Conservation (phyloP, 139 green algal genomes). For the Picocystis salinarum region DNA sequence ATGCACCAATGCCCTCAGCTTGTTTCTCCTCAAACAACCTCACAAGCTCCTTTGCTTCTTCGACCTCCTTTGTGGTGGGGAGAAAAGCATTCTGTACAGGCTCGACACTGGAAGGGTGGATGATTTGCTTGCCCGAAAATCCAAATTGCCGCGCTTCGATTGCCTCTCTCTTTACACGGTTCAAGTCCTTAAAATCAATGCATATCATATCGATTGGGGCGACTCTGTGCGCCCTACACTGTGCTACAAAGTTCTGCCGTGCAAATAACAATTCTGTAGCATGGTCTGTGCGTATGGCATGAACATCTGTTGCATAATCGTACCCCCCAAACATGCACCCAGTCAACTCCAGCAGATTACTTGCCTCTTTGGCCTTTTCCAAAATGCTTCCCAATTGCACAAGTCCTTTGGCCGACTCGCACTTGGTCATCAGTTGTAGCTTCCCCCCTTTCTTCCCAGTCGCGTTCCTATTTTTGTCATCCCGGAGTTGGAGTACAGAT, state of each 20-base stretch:
- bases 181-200: constrained; percentile 14
- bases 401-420: neutral
- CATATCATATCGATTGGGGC: constrained; percentile 23
- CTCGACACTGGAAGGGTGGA: constrained; percentile 9
- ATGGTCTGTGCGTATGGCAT: constrained; percentile 7
- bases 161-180: constrained; percentile 7
- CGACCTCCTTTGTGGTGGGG: constrained; percentile 7
- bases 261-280: constrained; percentile 7
- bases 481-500: constrained; percentile 17
- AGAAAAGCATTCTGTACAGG: constrained; percentile 12
- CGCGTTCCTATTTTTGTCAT: neutral
- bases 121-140: constrained; percentile 20
- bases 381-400: neutral
- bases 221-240: constrained; percentile 7
- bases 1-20: constrained; percentile 10
- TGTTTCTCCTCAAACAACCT: constrained; percentile 13
- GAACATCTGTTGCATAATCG: constrained; percentile 11
- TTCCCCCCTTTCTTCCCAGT: neutral
- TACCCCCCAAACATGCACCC: constrained; percentile 16
- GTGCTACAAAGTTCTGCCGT: constrained; percentile 7
- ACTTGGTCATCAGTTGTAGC: neutral
- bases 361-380: neutral
- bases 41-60: constrained; percentile 9
- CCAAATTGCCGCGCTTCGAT: constrained; percentile 6
- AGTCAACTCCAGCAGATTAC: constrained; percentile 10